Evolutionary conservation across 192 early-diverging fungal species (phyloP), one percentile per base, ranked within the genome.

Genomic region (Entomortierella chlamydospora): DNA sequence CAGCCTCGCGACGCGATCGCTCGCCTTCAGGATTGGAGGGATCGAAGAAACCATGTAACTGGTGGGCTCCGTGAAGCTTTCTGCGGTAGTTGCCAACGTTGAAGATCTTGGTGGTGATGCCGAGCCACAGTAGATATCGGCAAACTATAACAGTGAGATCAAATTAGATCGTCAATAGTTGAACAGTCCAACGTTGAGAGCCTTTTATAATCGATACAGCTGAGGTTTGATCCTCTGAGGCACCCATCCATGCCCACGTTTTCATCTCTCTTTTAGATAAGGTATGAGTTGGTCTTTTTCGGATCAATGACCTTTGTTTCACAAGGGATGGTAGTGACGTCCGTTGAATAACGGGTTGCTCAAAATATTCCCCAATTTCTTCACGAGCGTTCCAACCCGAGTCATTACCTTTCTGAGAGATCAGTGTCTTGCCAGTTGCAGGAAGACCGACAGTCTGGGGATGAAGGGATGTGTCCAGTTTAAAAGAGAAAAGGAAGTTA

Each of bases 31-130:
- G 66, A 80, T 99, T 95, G 62, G 68, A 67, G 23, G 97, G 95
- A 65, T 99, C 96, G 83, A 98, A 99, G 82, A 98, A 98, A 34
- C 88, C 87, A 78, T 97, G 95, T 58, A 85, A 83, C 61, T 91
- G 85, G 64, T 88, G 81, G 12, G 96, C 94, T 37, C 97, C 96
- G 58, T 92, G 90, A 8, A 95, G 82, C 65, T 95, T 91, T 49
- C 97, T 88, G n/a, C 97, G 93, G 84, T 99, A 99, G 81, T 99
- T 94, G 54, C 96, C 98, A 34, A 99, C 97, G 70, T 99, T 98
- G 86, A 99, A 99, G 39, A 99, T 95, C 71, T 93, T 91, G 54
- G 95, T 91, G 20, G 90, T 91, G 67, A 99, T 93, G 12, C 98
- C 95, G 43, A 99, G 86, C 98, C 98, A 99, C 47, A 89, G 89